A percentile compares a stretch with the other conserved stretches of the same genome.
Evolutionary conservation across 495 filamentous ascomycete species (phyloP).

Genomic region (Clohesyomyces aquaticus): DNA sequence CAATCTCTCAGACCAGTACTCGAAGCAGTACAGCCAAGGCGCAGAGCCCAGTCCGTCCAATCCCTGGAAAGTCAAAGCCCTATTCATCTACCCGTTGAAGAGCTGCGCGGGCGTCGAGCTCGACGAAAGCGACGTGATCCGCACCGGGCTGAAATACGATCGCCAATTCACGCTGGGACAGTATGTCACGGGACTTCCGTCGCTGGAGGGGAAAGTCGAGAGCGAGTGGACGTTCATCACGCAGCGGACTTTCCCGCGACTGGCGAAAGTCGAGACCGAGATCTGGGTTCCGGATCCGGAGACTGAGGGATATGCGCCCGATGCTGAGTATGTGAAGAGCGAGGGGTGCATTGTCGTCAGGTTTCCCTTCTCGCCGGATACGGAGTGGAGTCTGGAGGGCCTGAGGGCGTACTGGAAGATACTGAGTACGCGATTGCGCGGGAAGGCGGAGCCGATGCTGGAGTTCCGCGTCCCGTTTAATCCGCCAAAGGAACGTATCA

Average conservation of each 20-base stretch:
- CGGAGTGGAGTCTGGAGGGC: constrained; percentile 34
- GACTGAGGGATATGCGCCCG: constrained; percentile 50
- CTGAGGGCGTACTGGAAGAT: constrained; percentile 38
- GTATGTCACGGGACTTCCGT: constrained; percentile 52
- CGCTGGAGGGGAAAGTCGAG: constrained; percentile 47
- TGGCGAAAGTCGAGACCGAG: constrained; percentile 75
- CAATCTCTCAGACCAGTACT: constrained; percentile 38
- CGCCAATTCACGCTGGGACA: constrained; percentile 83
- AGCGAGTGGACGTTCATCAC: constrained; percentile 80
- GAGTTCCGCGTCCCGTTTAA: constrained; percentile 67
- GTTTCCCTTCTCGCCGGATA: constrained; percentile 57
- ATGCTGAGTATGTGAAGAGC: constrained; percentile 55
- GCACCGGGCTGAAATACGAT: constrained; percentile 78
- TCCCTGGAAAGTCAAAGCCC: constrained; percentile 70
- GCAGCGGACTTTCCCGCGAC: constrained; percentile 69
- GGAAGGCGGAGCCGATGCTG: constrained; percentile 34
- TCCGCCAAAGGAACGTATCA: constrained; percentile 58
- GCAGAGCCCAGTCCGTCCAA: constrained; percentile 3
- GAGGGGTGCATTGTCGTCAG: constrained; percentile 60
- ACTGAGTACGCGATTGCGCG: constrained; percentile 30
- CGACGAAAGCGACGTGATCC: constrained; percentile 63
- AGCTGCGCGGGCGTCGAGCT: constrained; percentile 83
- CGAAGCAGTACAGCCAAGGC: constrained; percentile 26
- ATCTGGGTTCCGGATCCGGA: constrained; percentile 76
- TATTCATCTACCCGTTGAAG: constrained; percentile 89